Evolutionary conservation across 495 filamentous ascomycete genomes (phyloP), one percentile per base, ranked within the genome.

Genomic region (Cercophora samala): DNA sequence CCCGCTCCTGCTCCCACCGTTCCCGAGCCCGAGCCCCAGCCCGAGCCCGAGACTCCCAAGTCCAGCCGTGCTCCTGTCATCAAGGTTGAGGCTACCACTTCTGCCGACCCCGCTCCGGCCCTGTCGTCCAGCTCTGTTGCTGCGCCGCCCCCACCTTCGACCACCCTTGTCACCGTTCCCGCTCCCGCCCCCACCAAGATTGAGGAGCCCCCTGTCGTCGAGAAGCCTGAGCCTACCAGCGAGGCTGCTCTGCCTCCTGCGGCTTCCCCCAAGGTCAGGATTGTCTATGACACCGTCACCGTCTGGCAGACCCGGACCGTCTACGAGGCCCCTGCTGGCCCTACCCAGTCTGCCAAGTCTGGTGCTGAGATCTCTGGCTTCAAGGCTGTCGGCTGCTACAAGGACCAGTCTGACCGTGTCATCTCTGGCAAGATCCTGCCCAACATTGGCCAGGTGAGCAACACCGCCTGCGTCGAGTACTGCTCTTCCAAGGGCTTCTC

Each of bases 391-490:
- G 76, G 76, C 62, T 78, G 76, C 74, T 78, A 66, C 74, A 56
- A 68, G 61, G 76, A 78, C 64, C 64, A 65, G 8, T 61, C 61
- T 11, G 67, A 69, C 15, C 65, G 72, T 21, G 67, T 73, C 23
- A 70, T 91, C 61, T 73, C 74, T 21, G 81, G 79, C 53, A 70
- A 80, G 59, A 66, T 83, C 77, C 55, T 80, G 75, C 70, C 75
- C 8, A 74, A 77, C 54, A 65, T 82, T 54, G 73, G 81, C 64
- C 72, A 70, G 60, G 84, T 88, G 73, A 89, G 82, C 58, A 84
- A 88, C 65, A 81, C 82, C 68, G 80, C 74, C 53, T 91, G 88
- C 73, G 79, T 89, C 63, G 75, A 80, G 42, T 84, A 87, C 75
- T 89, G 87, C 77, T 74, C 78, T 22, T 68, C 67, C 64, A 75